Conservation (phyloP, 495 filamentous ascomycete species). For the Talaromyces wortmannii region DNA sequence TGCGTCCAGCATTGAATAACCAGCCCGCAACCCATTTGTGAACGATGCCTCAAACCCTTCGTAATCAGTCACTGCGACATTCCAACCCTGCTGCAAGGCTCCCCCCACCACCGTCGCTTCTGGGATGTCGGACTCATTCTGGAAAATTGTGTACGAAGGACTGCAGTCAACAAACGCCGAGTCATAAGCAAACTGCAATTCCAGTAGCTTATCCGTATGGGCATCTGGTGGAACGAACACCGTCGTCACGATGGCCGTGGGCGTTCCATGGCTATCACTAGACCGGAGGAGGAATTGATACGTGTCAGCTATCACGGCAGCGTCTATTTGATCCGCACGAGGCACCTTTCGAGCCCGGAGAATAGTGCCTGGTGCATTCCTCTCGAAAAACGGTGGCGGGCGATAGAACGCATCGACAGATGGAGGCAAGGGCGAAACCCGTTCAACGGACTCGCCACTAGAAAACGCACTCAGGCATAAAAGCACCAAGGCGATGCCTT, state of each 20-base stretch:
- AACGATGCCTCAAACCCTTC: constrained; percentile 36
- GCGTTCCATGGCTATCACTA: constrained; percentile 30
- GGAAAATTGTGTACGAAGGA: constrained; percentile 10
- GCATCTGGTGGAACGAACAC: constrained; percentile 4
- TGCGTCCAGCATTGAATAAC: constrained; percentile 39
- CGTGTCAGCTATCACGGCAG: constrained; percentile 7
- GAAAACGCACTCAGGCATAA: not conserved
- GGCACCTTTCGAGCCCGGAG: constrained; percentile 29
- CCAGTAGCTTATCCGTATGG: constrained; percentile 19
- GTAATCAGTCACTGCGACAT: constrained; percentile 28
- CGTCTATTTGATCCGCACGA: not conserved
- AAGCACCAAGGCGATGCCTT: not conserved
- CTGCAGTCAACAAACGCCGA: constrained; percentile 20
- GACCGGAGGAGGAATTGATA: constrained; percentile 47
- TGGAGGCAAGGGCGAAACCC: not conserved
- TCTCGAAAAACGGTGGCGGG: constrained; percentile 28
- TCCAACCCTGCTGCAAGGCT: not conserved
- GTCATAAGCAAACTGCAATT: constrained; percentile 39
- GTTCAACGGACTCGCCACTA: not conserved
- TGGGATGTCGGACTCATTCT: not conserved
- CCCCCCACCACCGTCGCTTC: not conserved
- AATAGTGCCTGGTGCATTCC: constrained; percentile 27
- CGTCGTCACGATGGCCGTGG: constrained; percentile 27
- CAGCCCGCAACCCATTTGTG: constrained; percentile 26
- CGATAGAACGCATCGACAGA: constrained; percentile 37